Conservation (phyloP, 2,329 filamentous ascomycete genomes). For the Pseudopyrenochaeta lycopersici region DNA sequence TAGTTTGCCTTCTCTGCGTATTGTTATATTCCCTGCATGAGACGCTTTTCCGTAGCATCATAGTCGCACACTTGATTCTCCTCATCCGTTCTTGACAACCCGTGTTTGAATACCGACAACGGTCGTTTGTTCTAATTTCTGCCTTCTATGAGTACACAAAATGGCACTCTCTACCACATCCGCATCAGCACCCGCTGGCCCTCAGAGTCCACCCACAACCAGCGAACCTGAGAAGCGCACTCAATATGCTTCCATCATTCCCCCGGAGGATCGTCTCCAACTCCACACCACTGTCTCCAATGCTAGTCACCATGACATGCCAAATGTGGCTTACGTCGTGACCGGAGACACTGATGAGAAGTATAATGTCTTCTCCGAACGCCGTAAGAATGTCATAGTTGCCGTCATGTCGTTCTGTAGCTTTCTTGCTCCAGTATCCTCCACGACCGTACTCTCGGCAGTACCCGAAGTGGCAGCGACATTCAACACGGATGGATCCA, state of each 20-base stretch:
- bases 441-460: slow-evolving; percentile 76
- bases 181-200: slow-evolving; percentile 25
- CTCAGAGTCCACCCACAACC: neutral
- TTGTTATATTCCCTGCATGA: neutral
- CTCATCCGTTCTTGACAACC: neutral
- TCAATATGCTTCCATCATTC: slow-evolving; percentile 41
- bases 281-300: slow-evolving; percentile 44
- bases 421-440: slow-evolving; percentile 78
- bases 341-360: slow-evolving; percentile 57
- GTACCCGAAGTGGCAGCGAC: slow-evolving; percentile 76
- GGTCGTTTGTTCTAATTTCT: neutral
- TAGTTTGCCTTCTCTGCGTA: neutral
- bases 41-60: slow-evolving; percentile 7
- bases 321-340: slow-evolving; percentile 33
- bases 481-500: slow-evolving; percentile 70
- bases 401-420: slow-evolving; percentile 76
- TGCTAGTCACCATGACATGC: slow-evolving; percentile 45
- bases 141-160: slow-evolving; percentile 35
- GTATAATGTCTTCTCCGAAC: slow-evolving; percentile 70
- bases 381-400: slow-evolving; percentile 73
- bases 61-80: neutral
- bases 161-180: slow-evolving; percentile 38
- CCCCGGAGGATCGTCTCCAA: slow-evolving; percentile 28
- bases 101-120: neutral
- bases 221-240: slow-evolving; percentile 35